phyloP scores from a whole-genome alignment of 345 rosid genomes.

The Conringia planisiliqua region DNA sequence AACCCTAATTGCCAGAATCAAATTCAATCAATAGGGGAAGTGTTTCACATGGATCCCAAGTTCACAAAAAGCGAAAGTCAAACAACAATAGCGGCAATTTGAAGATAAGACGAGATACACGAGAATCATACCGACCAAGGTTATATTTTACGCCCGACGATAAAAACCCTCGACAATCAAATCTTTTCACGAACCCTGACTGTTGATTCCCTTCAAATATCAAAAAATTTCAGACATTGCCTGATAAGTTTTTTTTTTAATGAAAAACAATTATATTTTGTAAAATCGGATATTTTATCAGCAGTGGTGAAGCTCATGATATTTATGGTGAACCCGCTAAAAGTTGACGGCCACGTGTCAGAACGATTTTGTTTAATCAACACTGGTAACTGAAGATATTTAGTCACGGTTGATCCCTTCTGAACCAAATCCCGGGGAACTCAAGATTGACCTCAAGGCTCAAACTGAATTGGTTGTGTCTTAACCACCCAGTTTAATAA shows the following conservation, averaged over 20 bases:
- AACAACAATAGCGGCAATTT: neutral
- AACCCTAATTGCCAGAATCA: neutral
- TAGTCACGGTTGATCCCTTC: too few relatives aligned
- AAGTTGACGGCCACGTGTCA: neutral
- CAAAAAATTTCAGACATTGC: neutral
- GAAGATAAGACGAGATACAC: neutral
- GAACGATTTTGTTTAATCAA: neutral
- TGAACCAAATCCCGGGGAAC: neutral
- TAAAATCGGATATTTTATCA: neutral
- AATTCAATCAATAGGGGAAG: neutral
- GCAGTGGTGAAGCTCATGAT: slow-evolving; percentile 1
- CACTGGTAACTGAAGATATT: too few relatives aligned
- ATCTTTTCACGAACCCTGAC: slow-evolving; percentile 3
- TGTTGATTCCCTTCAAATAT: slow-evolving; percentile 15
- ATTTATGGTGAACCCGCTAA: neutral
- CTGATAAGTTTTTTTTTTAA: neutral
- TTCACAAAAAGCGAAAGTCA: neutral
- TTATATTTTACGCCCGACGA: neutral
- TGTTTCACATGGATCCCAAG: neutral
- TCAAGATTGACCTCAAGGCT: neutral
- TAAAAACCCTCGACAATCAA: neutral
- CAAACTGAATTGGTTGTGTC: neutral
- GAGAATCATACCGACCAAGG: slow-evolving; percentile 12
- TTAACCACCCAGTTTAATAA: neutral
- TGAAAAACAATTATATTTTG: neutral